Base-by-base conservation (phyloP, 73 alveolate species). In the Paramecium bursaria region DNA sequence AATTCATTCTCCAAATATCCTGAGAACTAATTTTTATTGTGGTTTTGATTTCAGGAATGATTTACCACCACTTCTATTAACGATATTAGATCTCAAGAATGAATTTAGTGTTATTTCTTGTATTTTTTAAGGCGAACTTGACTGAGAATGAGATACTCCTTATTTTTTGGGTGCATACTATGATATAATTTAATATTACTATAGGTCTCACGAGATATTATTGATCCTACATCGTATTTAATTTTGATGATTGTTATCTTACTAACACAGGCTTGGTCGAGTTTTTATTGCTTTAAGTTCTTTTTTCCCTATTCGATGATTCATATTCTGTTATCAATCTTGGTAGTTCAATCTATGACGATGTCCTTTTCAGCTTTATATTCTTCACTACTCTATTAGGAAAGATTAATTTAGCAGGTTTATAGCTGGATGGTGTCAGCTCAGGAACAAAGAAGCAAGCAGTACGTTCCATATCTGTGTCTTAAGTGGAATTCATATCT, bases 1-100 rank as follows among this genome's bases (percentile, higher is more conserved):
- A n/a, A n/a, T n/a, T n/a, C n/a, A 67, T 67, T 67, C 82, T 57
- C 82, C 82, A 67, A 67, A 67, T 5, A 67, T 67, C 44, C 57
- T 67, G 17, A 57, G 33, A 1, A 67, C 82, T 67, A 67, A 25
- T 67, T 67, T 67, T 42, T 67, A 42, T 42, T 67, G 57, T 14
- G 82, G 82, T 67, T 47, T 67, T 39, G 60, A n/a, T 47, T 67
- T 33, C 22, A 67, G 35, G 27, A 67, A 67, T 67, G 82, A 42
- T 39, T 67, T 67, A 25, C 13, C 49, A 5, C 49, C 49, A 7
- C 49, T 39, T 7, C 49, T 39, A 39, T 57, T 57, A 57, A 57
- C 52, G 27, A 57, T 48, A 23, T 29, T 30, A 30, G 27, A 30
- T 57, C 33, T 57, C 13, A 57, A 50, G 76, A 27, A 48, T 57